These are phyloP conservation scores for Boletus rubroflammeus DNA, from an alignment of 768 basidiomycete species.

Conservation along the genomic window DNA sequence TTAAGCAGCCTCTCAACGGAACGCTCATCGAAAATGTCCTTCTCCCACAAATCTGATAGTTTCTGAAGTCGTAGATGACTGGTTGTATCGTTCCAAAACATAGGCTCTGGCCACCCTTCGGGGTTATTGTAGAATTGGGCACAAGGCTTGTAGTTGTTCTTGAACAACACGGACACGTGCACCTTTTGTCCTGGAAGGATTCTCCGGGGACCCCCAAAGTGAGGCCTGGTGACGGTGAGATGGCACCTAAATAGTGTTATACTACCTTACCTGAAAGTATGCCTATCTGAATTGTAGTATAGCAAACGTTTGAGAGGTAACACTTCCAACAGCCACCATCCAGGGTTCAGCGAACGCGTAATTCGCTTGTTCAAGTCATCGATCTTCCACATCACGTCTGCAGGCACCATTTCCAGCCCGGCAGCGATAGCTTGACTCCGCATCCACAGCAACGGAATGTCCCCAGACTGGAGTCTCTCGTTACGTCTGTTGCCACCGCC, in stretches of 20 bases:
- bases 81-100: constrained; percentile 29
- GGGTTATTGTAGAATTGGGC: constrained; percentile 22
- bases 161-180: constrained; percentile 32
- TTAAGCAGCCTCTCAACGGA: constrained; percentile 18
- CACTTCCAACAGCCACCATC: constrained; percentile 27
- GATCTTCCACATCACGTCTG: constrained; percentile 28
- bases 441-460: constrained; percentile 32
- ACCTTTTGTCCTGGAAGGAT: constrained; percentile 31
- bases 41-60: constrained; percentile 26
- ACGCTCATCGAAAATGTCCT: constrained; percentile 25
- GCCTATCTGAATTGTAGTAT: constrained; percentile 26
- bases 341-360: constrained; percentile 9
- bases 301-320: constrained; percentile 25
- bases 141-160: constrained; percentile 26
- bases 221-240: constrained; percentile 23
- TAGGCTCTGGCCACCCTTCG: constrained; percentile 25
- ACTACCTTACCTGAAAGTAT: constrained; percentile 17
- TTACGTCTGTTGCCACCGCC: constrained; percentile 30
- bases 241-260: neutral
- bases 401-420: constrained; percentile 21
- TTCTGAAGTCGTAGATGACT: constrained; percentile 18
- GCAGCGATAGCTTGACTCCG: constrained; percentile 28
- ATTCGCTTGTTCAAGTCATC: constrained; percentile 25
- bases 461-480: constrained; percentile 26
- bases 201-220: constrained; percentile 22